Percentiles rank a stretch among this genome's conserved stretches.
phyloP scores from a whole-genome alignment of 495 filamentous ascomycete species.

The Hypoxylon lienhwacheense region DNA sequence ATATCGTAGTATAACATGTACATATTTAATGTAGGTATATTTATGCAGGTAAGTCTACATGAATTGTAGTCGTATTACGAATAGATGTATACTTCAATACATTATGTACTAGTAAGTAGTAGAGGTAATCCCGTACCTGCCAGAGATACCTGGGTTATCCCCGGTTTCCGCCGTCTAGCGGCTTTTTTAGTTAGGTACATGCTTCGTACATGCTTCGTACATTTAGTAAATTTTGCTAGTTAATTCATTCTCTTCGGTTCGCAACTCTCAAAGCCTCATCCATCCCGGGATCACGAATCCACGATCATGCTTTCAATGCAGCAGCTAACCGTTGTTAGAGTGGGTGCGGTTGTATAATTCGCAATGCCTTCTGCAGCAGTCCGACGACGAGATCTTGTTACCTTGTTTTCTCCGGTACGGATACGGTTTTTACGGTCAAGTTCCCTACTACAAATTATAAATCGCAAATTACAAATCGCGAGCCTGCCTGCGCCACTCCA shows the following conservation, averaged over 20 bases:
- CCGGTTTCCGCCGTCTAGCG: conserved; percentile 27
- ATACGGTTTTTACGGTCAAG: no score
- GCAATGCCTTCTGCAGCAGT: conserved; percentile 3
- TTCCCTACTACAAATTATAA: no score
- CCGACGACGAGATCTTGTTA: not conserved
- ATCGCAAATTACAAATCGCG: no score
- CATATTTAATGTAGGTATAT: conserved; percentile 1
- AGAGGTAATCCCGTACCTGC: conserved; percentile 20
- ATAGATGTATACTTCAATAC: no score
- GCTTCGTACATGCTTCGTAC: no score
- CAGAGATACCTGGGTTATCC: conserved; percentile 25
- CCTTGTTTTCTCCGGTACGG: no score
- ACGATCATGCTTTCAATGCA: conserved; percentile 6
- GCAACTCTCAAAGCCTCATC: conserved; percentile 30
- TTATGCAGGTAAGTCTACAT: no score
- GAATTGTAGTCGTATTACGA: no score
- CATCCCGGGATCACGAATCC: conserved; percentile 30
- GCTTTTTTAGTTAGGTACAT: conserved; percentile 20
- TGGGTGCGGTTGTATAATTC: conserved; percentile 12
- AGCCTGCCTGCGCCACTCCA: conserved; percentile 8
- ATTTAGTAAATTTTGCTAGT: no score
- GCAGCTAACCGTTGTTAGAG: conserved; percentile 20
- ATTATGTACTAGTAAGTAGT: no score
- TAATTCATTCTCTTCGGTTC: conserved; percentile 2
- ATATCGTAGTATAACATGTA: no score